Percentiles rank a stretch among this genome's conserved stretches.
Conservation (phyloP, 352 stramenopile species). For the Pythium utonaiense region DNA sequence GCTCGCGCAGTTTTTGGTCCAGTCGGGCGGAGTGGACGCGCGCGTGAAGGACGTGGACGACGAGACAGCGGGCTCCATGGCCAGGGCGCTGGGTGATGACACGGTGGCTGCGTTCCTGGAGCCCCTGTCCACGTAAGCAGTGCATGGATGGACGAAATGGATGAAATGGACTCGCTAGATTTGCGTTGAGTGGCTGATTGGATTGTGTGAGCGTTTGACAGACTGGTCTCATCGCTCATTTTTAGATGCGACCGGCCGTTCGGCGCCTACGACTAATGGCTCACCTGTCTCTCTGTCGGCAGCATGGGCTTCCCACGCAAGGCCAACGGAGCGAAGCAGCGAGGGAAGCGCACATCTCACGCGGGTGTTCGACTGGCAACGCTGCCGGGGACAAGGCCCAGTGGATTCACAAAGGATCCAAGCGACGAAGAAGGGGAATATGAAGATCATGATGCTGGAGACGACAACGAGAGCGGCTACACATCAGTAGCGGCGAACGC, state of each 20-base stretch:
- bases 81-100: constrained; percentile 67
- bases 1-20: constrained; percentile 56
- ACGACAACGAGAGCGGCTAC: neutral
- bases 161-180: constrained; percentile 7
- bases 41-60: constrained; percentile 56
- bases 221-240: neutral
- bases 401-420: neutral
- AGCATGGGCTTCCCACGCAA: constrained; percentile 16
- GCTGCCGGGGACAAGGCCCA: constrained; percentile 15
- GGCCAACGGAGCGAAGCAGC: neutral
- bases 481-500: neutral
- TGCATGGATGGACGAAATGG: neutral
- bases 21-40: constrained; percentile 63
- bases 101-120: constrained; percentile 66
- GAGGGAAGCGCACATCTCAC: constrained; percentile 31
- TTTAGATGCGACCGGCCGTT: neutral
- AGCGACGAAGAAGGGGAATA: neutral
- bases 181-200: neutral
- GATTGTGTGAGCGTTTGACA: neutral
- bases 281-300: neutral
- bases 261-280: neutral
- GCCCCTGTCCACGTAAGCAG: constrained; percentile 23
- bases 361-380: constrained; percentile 46
- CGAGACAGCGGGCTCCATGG: constrained; percentile 71
- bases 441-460: neutral